A percentile compares a stretch with the other conserved stretches of the same genome.
phyloP scores from a whole-genome alignment of 805 yeast genomes.

The Wickerhamomyces rabaulensis region DNA sequence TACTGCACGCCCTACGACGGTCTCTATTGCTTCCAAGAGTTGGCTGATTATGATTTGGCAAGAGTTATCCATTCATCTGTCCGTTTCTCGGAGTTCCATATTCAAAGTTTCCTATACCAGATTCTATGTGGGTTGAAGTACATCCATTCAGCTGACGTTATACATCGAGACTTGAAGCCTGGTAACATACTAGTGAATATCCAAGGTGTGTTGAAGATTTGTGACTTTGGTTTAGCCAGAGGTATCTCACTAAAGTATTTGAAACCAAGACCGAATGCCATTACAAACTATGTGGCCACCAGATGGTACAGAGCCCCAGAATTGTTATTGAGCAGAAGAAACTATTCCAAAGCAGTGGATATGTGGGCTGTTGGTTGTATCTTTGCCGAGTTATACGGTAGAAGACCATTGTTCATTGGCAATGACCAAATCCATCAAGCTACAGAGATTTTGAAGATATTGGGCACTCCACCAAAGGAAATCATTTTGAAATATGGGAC shows the following conservation, averaged over 20 bases:
- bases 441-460: constrained; percentile 55
- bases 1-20: constrained; percentile 71
- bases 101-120: constrained; percentile 72
- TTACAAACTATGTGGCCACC: constrained; percentile 87
- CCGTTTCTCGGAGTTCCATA: constrained; percentile 80
- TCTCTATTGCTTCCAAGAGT: constrained; percentile 82
- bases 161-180: constrained; percentile 90
- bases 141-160: constrained; percentile 87
- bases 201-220: constrained; percentile 74
- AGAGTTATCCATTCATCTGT: constrained; percentile 72
- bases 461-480: constrained; percentile 64
- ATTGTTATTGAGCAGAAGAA: constrained; percentile 54
- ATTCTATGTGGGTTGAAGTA: constrained; percentile 81
- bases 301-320: constrained; percentile 97
- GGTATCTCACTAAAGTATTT: constrained; percentile 45
- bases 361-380: constrained; percentile 95
- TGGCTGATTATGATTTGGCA: constrained; percentile 76
- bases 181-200: constrained; percentile 77
- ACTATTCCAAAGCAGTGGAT: constrained; percentile 69
- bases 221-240: constrained; percentile 92
- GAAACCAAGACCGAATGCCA: constrained; percentile 36
- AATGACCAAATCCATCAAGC: constrained; percentile 68
- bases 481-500: constrained; percentile 41
- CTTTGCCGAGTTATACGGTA: constrained; percentile 74
- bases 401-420: constrained; percentile 79